Base-by-base conservation (phyloP, 768 basidiomycete species). In the Gloeopeniophorella convolvens region DNA sequence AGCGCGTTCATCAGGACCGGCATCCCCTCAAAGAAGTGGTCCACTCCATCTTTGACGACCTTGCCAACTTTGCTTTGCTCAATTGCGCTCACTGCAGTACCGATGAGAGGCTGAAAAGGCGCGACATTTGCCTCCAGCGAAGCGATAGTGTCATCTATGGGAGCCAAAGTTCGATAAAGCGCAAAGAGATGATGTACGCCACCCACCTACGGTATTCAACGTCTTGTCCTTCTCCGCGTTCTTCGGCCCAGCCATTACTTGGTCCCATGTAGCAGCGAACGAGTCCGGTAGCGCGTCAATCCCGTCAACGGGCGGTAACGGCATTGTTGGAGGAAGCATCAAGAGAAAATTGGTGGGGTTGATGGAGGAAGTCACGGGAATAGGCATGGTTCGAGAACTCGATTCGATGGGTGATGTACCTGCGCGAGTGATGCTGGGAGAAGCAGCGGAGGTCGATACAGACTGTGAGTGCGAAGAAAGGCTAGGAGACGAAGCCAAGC, bases 1-100 rank as follows among this genome's bases (percentile, higher is more conserved):
- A 67, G 53, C 3, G 55, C 61, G 5, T 55, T 60, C 46, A 67
- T 43, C 15, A 67, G 49, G 3, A 49, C 27, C 0, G 66, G 66
- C n/a, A 66, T 53, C 3, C 56, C 50, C 15, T 64, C 62, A 4
- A 59, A 45, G 23, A 66, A 57, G 11, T 51, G 40, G 45, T 55
- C 55, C 7, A 67, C 46, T 21, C 57, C 52, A 1, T 57, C 44
- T 11, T 61, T 51, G 24, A 64, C 45, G 5, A 6, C 31, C 24
- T 31, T 45, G 10, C 27, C 45, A 7, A 55, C 5, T 32, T 46
- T 37, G 2, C 26, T 43, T 20, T 51, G 40, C 15, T 24, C 50
- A 28, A 30, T 28, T 5, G 45, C 45, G 15, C 13, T 5, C 16
- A 37, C 34, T 7, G 40, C 15, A 3, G 50, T 44, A 2, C 6